These are phyloP conservation scores for Serpula lacrymans DNA, from an alignment of 768 basidiomycete species.

Conservation along the genomic window DNA sequence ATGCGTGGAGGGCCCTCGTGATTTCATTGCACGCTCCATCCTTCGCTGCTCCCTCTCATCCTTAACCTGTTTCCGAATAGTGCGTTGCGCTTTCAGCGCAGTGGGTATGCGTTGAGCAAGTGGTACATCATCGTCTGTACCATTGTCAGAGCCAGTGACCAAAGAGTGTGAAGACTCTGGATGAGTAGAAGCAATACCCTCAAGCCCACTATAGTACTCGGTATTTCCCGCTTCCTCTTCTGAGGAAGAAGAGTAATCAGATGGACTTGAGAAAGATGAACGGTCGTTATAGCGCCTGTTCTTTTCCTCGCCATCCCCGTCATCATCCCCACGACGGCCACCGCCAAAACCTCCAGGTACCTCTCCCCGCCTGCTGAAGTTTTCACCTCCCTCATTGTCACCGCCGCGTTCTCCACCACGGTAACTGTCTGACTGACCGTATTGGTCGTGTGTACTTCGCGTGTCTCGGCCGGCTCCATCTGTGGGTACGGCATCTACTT, in stretches of 20 bases:
- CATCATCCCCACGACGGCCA: conserved; percentile 33
- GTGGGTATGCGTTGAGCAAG: conserved; percentile 81
- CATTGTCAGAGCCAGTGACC: conserved; percentile 18
- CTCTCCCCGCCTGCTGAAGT: conserved; percentile 8
- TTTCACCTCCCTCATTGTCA: conserved; percentile 9
- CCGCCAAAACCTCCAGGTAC: conserved; percentile 10
- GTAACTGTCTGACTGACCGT: conserved; percentile 4
- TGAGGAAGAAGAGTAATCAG: conserved; percentile 34
- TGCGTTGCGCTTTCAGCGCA: conserved; percentile 77
- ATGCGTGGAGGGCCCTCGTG: conserved; percentile 6
- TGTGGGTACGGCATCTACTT: conserved; percentile 12
- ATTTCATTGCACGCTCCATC: conserved; percentile 39
- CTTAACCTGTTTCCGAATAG: conserved; percentile 68
- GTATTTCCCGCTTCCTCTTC: conserved; percentile 41
- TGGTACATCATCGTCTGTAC: conserved; percentile 76
- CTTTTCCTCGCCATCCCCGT: conserved; percentile 37
- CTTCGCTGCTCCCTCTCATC: conserved; percentile 63
- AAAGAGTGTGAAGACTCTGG: conserved; percentile 17
- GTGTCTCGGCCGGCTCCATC: conserved; percentile 24
- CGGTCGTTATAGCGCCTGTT: conserved; percentile 21
- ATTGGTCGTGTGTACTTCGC: conserved; percentile 4
- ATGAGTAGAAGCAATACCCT: conserved; percentile 29
- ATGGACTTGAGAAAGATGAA: conserved; percentile 32
- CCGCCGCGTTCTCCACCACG: conserved; percentile 6
- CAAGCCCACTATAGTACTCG: conserved; percentile 40